A percentile compares a stretch with the other conserved stretches of the same genome.
These are phyloP conservation scores for Monosporascus cannonballus DNA, from an alignment of 2,329 filamentous ascomycete species.

Conservation along the genomic window DNA sequence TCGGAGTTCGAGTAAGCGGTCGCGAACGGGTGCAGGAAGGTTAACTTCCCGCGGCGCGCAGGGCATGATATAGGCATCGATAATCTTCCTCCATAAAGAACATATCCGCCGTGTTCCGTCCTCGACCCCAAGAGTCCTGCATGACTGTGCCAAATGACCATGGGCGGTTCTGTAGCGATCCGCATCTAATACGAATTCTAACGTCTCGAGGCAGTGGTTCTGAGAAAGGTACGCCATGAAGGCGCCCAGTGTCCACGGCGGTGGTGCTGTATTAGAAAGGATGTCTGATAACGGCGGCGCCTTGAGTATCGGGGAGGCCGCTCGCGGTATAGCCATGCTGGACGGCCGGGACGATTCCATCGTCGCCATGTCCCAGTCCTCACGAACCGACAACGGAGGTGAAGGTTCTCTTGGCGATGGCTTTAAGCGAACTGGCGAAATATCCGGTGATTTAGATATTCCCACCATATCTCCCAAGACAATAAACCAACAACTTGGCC, in stretches of 20 bases:
- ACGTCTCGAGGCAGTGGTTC: slow-evolving; percentile 92
- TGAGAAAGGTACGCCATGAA: slow-evolving; percentile 97
- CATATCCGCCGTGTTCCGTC: slow-evolving; percentile 61
- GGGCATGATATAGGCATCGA: slow-evolving; percentile 84
- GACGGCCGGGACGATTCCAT: slow-evolving; percentile 44
- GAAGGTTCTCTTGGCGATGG: slow-evolving; percentile 36
- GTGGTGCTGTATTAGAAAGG: slow-evolving; percentile 74
- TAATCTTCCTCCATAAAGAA: slow-evolving; percentile 78
- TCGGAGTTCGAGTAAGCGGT: slow-evolving; percentile 65
- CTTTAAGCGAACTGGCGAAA: slow-evolving; percentile 37
- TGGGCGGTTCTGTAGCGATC: slow-evolving; percentile 69
- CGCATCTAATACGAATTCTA: slow-evolving; percentile 95
- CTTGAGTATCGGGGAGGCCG: slow-evolving; percentile 32
- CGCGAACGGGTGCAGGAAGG: slow-evolving; percentile 77
- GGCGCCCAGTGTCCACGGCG: slow-evolving; percentile 84
- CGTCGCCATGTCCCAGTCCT: slow-evolving; percentile 37
- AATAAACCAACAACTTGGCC: slow-evolving; percentile 15
- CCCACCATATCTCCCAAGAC: slow-evolving; percentile 33
- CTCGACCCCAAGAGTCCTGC: slow-evolving; percentile 3
- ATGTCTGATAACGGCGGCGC: slow-evolving; percentile 79
- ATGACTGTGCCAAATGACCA: slow-evolving; percentile 34
- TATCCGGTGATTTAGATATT: slow-evolving; percentile 38
- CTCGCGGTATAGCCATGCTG: slow-evolving; percentile 39
- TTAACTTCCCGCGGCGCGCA: slow-evolving; percentile 87
- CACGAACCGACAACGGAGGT: slow-evolving; percentile 38